Evolutionary conservation across 106 monocot species (phyloP).

Genomic region (Dendrobium chrysotoxum): DNA sequence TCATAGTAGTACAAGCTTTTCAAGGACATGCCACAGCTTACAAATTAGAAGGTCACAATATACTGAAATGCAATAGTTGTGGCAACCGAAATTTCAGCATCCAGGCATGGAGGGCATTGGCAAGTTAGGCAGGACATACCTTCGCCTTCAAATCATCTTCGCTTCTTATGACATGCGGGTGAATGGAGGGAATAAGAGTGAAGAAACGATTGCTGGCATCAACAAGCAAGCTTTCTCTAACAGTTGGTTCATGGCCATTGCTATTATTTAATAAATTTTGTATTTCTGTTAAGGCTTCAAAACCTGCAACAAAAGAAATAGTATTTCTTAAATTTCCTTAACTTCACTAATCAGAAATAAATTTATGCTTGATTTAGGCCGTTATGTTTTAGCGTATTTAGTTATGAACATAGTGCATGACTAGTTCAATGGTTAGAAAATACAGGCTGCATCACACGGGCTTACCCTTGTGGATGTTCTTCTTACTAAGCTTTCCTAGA

Average conservation of each 20-base stretch:
- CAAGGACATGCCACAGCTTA: not conserved
- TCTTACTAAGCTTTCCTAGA: slow-evolving; percentile 94
- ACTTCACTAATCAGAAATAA: not conserved
- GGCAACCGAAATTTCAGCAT: not conserved
- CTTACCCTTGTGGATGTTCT: slow-evolving; percentile 88
- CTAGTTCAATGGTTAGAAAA: not conserved
- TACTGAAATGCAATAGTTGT: not conserved
- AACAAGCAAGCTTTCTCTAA: slow-evolving; percentile 76
- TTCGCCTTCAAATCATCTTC: slow-evolving; percentile 80
- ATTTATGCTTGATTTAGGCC: not conserved
- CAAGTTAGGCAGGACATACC: slow-evolving; percentile 20
- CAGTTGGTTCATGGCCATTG: slow-evolving; percentile 23
- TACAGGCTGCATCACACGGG: not conserved
- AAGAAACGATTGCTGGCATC: slow-evolving; percentile 99
- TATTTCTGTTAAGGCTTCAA: slow-evolving; percentile 94
- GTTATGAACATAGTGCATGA: not conserved
- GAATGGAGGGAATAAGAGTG: slow-evolving; percentile 97
- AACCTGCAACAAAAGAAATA: slow-evolving; percentile 47
- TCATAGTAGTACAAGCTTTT: not conserved
- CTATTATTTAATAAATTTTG: slow-evolving; percentile 72
- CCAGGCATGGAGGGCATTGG: no score
- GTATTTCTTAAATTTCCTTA: not conserved
- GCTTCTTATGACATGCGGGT: slow-evolving; percentile 83
- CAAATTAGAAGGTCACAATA: not conserved
- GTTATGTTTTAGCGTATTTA: not conserved